Evolutionary conservation across 2,329 filamentous ascomycete genomes (phyloP).

Genomic region (Fusarium musae): DNA sequence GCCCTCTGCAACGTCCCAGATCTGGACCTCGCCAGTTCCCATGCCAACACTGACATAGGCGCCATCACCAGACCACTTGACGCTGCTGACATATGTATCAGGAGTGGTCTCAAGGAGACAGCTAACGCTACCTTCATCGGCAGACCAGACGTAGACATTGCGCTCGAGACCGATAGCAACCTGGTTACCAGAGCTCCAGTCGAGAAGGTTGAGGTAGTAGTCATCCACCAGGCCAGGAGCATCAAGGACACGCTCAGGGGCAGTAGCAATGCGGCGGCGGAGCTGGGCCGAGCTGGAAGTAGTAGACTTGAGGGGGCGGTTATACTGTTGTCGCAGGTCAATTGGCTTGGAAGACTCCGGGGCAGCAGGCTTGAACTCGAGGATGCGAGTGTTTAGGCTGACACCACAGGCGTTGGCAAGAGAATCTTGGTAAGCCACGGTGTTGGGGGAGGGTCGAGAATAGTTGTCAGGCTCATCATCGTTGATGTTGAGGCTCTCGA

Average conservation of each 20-base stretch:
- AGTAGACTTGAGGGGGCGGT: constrained; percentile 87
- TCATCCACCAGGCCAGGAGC: constrained; percentile 96
- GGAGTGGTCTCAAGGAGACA: constrained; percentile 87
- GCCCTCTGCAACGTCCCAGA: constrained; percentile 97
- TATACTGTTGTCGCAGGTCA: constrained; percentile 97
- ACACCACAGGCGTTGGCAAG: constrained; percentile 92
- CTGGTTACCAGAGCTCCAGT: constrained; percentile 98
- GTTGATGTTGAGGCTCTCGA: constrained; percentile 80
- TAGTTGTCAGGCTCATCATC: constrained; percentile 77
- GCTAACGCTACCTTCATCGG: constrained; percentile 89
- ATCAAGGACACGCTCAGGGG: constrained; percentile 95
- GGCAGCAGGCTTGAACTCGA: constrained; percentile 98
- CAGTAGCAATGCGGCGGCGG: constrained; percentile 90
- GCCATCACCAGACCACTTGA: constrained; percentile 98
- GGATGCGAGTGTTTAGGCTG: constrained; percentile 91
- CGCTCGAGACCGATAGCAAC: constrained; percentile 97
- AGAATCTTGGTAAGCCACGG: constrained; percentile 90
- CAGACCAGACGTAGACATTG: constrained; percentile 98
- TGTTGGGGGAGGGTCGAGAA: constrained; percentile 84
- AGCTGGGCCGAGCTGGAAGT: constrained; percentile 82
- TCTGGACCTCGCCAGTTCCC: constrained; percentile 95
- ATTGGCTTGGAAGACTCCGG: constrained; percentile 98
- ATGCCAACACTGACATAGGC: constrained; percentile 96
- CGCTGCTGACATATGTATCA: constrained; percentile 96
- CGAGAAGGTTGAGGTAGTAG: constrained; percentile 98